Conservation (phyloP, 2,329 filamentous ascomycete genomes). For the Dactylellina leptospora region DNA sequence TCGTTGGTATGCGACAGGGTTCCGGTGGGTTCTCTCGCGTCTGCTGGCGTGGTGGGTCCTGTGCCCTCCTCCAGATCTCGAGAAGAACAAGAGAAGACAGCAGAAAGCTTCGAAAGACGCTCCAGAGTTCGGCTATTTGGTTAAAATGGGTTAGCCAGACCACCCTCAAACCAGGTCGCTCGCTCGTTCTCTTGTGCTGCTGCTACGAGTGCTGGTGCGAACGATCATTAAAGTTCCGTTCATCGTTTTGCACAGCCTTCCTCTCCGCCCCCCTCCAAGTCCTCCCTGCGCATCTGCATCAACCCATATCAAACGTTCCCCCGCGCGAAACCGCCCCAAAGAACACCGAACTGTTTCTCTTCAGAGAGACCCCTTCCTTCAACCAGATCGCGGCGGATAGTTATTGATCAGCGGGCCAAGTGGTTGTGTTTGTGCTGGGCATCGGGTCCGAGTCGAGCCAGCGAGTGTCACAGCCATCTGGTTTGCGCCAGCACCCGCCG, state of each 20-base stretch:
- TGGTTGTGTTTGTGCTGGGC: conserved; percentile 32
- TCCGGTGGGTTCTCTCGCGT: not conserved
- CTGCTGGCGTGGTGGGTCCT: conserved; percentile 4
- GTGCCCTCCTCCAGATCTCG: conserved; percentile 18
- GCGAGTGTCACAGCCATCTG: conserved; percentile 3
- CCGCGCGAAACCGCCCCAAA: conserved; percentile 1
- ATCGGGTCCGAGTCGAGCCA: not conserved
- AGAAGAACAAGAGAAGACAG: too few species aligned
- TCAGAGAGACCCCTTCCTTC: too few species aligned
- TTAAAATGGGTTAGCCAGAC: conserved; percentile 50
- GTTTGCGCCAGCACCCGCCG: too few species aligned
- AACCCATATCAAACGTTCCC: conserved; percentile 11
- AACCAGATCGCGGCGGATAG: conserved; percentile 20
- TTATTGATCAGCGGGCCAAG: conserved; percentile 30
- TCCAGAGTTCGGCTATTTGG: conserved; percentile 48
- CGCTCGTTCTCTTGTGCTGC: conserved; percentile 9
- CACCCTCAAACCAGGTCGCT: not conserved
- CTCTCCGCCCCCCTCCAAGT: conserved; percentile 19
- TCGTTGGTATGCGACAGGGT: conserved; percentile 11
- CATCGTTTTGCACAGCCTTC: conserved; percentile 50
- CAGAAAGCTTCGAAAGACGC: conserved; percentile 21
- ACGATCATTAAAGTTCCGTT: conserved; percentile 32
- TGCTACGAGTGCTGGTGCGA: not conserved
- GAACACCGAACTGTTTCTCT: too few species aligned
- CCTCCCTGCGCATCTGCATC: conserved; percentile 22